These are phyloP conservation scores for Rhizopus delemar DNA, from an alignment of 371 early-diverging fungal species.

Conservation along the genomic window DNA sequence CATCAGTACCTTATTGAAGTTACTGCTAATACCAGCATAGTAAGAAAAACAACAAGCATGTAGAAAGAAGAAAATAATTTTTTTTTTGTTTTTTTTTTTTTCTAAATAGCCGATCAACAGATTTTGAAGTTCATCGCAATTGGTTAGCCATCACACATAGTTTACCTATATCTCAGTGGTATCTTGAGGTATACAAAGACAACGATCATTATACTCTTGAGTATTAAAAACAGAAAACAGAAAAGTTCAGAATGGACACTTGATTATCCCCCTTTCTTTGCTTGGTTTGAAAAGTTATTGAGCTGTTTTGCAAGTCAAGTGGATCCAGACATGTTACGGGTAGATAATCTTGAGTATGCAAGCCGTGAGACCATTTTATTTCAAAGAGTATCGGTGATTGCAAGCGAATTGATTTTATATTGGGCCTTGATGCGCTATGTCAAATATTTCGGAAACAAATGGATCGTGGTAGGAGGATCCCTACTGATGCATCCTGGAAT, in stretches of 20 bases:
- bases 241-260: conserved; percentile 93
- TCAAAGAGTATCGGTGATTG: conserved; percentile 83
- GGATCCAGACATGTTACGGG: conserved; percentile 78
- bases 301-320: conserved; percentile 62
- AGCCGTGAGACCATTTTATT: conserved; percentile 73
- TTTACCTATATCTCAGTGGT: conserved; percentile 85
- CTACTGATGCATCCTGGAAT: conserved; percentile 86
- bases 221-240: conserved; percentile 61
- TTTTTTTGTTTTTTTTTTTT: not conserved
- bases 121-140: conserved; percentile 98
- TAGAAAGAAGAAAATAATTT: conserved; percentile 8
- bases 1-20: conserved; percentile 63
- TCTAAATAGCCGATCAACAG: conserved; percentile 80
- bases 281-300: conserved; percentile 89
- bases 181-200: conserved; percentile 68
- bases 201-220: not conserved
- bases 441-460: conserved; percentile 38
- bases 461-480: conserved; percentile 53
- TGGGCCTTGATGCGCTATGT: conserved; percentile 60
- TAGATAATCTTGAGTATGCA: conserved; percentile 71
- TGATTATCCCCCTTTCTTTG: conserved; percentile 98
- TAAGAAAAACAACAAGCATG: conserved; percentile 33
- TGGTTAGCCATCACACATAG: conserved; percentile 95
- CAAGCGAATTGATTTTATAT: conserved; percentile 78
- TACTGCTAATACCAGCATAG: conserved; percentile 77